Base-by-base conservation (phyloP, 805 yeast species). In the Cyberlindnera suaveolens region DNA sequence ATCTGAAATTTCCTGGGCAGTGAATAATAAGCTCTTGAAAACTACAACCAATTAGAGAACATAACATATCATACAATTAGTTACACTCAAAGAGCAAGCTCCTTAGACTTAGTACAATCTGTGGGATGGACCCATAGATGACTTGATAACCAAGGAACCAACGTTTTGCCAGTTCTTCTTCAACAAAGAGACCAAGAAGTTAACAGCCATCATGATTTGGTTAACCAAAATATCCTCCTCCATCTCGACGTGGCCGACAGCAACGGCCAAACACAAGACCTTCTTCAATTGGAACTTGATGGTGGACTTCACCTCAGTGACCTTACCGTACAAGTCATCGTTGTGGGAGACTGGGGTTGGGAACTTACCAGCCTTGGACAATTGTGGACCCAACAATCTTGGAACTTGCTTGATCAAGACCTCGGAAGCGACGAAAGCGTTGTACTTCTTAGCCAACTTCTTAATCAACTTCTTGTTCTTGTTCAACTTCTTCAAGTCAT, bases 81-180 rank as follows among this genome's bases (percentile, higher is more conserved):
- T 23, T 23, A 23, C 11, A 23, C 11, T 23, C 33, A n/a, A 31
- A 13, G 33, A 31, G 33, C 5, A 33, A 15, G 16, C 36, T 34
- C 46, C 38, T 31, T 14, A 34, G 60, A 63, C 68, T 77, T 90
- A 93, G 93, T 93, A 93, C 73, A 93, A 83, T 85, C 98, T 90
- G 95, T 82, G 88, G 71, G 98, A 85, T 72, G 98, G 99, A 78
- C 99, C 99, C 99, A 93, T 93, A 75, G 98, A 81, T 55, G 96
- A 88, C 82, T 93, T 93, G 80, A 93, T 84, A 70, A 90, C 97
- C 74, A 93, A 79, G 68, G 99, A 93, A 67, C 99, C 99, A 70
- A 93, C 97, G 78, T 93, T 93, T 83, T 93, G 99, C 99, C 99
- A 93, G 96, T 93, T 88, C 91, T 93, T 93, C 96, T 93, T 93